Conservation (phyloP, 73 alveolate species). For the Paramecium primaurelia region DNA sequence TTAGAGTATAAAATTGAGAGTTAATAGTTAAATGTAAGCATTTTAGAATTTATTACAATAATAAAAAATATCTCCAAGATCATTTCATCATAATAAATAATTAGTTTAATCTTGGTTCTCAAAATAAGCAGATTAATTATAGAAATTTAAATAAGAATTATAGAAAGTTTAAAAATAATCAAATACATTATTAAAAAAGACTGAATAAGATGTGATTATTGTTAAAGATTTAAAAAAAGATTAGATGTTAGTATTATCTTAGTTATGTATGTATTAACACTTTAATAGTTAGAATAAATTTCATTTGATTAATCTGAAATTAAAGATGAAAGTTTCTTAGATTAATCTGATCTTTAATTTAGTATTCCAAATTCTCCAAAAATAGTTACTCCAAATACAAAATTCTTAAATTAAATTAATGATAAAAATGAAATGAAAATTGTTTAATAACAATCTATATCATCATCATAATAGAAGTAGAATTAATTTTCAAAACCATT, state of each 20-base stretch:
- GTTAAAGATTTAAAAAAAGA: neutral
- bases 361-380: neutral
- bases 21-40: neutral
- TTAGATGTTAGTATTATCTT: neutral
- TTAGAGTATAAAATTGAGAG: constrained; percentile 18
- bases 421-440: neutral
- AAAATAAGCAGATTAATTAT: neutral
- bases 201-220: neutral
- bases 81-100: constrained; percentile 27
- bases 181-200: neutral
- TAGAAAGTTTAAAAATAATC: neutral
- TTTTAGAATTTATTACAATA: neutral
- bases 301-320: constrained; percentile 13
- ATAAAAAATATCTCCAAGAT: constrained; percentile 22
- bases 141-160: neutral
- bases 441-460: neutral
- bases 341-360: neutral
- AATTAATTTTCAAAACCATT: neutral
- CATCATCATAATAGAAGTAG: neutral
- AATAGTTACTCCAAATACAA: neutral
- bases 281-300: neutral
- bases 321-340: neutral
- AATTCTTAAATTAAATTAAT: neutral
- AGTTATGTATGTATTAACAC: neutral
- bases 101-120: neutral